Conservation (phyloP, 1,284 basidiomycete genomes). For the Leucoagaricus sp. region DNA sequence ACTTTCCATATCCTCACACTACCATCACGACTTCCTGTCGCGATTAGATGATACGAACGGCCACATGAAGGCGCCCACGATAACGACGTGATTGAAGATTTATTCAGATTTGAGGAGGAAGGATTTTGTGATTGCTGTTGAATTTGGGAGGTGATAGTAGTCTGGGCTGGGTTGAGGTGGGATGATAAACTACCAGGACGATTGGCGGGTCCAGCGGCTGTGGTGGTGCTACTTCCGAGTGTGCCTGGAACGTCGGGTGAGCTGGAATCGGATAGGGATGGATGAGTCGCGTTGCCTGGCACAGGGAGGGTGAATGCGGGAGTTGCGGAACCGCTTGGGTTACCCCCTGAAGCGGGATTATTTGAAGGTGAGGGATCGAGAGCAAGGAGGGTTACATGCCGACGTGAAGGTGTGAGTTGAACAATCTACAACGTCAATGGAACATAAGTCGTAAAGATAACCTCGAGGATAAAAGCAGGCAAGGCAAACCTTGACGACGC, state of each 20-base stretch:
- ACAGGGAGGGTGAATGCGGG: conserved; percentile 21
- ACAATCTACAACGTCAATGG: no score
- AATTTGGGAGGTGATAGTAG: not conserved
- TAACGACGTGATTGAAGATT: conserved; percentile 73
- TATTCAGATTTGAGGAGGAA: conserved; percentile 15
- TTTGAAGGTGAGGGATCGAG: conserved; percentile 40
- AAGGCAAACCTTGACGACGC: conserved; percentile 66
- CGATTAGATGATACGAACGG: conserved; percentile 88
- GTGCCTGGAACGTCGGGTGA: not conserved
- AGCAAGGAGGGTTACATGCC: conserved; percentile 43
- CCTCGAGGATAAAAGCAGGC: not conserved
- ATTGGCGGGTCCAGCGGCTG: not conserved
- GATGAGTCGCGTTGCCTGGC: conserved; percentile 11
- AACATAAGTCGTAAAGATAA: not conserved
- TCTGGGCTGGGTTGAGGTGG: not conserved
- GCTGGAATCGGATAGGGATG: not conserved
- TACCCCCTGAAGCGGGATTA: conserved; percentile 11
- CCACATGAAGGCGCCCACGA: conserved; percentile 93
- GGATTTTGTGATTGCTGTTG: conserved; percentile 10
- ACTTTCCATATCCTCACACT: conserved; percentile 87
- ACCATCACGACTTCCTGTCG: conserved; percentile 85
- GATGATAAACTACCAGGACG: not conserved
- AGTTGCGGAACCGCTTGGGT: not conserved
- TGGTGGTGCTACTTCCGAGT: not conserved
- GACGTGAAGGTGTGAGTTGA: conserved; percentile 57